Evolutionary conservation across 1,284 basidiomycete species (phyloP).

Genomic region (Ganoderma lingzhi): DNA sequence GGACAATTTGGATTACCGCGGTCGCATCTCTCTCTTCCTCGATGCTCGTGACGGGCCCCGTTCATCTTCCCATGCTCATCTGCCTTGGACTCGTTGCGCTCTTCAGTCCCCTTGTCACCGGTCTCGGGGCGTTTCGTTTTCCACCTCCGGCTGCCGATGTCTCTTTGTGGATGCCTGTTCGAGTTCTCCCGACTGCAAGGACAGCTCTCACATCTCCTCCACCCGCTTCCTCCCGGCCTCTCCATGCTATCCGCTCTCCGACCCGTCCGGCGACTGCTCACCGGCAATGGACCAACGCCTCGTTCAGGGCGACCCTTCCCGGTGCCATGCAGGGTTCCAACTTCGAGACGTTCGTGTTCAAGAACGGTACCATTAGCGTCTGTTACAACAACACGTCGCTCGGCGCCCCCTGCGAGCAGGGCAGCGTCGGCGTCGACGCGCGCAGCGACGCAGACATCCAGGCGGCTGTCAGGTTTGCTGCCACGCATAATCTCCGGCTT

Average conservation of each 20-base stretch:
- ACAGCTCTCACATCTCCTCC: conserved; percentile 48
- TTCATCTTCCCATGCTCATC: neutral
- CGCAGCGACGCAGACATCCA: conserved; percentile 46
- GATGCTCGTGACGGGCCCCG: conserved; percentile 6
- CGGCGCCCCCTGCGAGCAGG: conserved; percentile 51
- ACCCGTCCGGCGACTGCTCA: conserved; percentile 45
- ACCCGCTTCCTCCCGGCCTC: conserved; percentile 46
- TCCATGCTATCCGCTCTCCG: conserved; percentile 45
- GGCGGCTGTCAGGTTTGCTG: conserved; percentile 51
- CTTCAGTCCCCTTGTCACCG: conserved; percentile 2
- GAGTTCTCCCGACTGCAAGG: conserved; percentile 45
- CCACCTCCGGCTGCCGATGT: conserved; percentile 33
- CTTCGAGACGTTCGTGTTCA: conserved; percentile 49
- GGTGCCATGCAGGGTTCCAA: conserved; percentile 50
- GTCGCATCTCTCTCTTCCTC: conserved; percentile 10
- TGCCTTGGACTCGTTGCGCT: conserved; percentile 8
- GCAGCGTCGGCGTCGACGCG: conserved; percentile 53
- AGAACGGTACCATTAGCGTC: conserved; percentile 49
- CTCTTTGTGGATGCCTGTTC: conserved; percentile 47
- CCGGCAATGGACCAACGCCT: conserved; percentile 41
- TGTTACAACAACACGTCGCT: conserved; percentile 51
- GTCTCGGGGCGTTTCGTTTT: neutral
- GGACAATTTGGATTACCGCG: neutral
- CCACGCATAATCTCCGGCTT: conserved; percentile 48
- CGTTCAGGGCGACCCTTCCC: conserved; percentile 49